Conservation (phyloP, 176 grass and related monocot species). For the Oryza officinalis region DNA sequence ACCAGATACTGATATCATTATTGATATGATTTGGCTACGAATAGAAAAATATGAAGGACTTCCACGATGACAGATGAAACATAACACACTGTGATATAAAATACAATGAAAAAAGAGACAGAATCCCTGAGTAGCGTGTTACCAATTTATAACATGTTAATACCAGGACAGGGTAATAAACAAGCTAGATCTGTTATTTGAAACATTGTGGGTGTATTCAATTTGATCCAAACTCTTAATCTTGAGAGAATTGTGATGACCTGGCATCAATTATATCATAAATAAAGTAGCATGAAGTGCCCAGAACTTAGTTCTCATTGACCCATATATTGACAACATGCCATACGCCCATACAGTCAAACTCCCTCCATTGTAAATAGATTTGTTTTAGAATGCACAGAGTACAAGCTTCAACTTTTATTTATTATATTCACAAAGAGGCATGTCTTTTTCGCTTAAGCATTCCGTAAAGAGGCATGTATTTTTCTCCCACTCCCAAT, state of each 20-base stretch:
- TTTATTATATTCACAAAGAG: background rate
- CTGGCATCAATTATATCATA: background rate
- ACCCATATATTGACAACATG: conserved; percentile 1
- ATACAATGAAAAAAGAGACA: background rate
- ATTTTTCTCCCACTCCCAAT: background rate
- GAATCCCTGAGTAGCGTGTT: background rate
- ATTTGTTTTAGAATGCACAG: background rate
- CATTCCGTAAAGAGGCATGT: background rate
- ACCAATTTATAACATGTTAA: background rate
- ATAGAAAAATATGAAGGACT: background rate
- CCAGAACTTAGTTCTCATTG: background rate
- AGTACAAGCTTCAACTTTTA: background rate
- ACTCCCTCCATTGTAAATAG: background rate
- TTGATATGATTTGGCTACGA: conserved; percentile 23
- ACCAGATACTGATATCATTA: conserved; percentile 21
- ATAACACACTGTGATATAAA: background rate
- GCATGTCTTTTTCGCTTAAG: background rate
- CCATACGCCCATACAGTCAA: background rate
- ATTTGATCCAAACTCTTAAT: background rate
- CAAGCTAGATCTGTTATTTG: background rate
- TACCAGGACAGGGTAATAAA: background rate
- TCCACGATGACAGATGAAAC: background rate
- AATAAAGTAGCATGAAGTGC: conserved; percentile 3
- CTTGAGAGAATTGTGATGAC: conserved; percentile 11
- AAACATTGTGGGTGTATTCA: background rate